Conservation (phyloP, 2,329 filamentous ascomycete genomes). For the Sclerotinia glacialis region DNA sequence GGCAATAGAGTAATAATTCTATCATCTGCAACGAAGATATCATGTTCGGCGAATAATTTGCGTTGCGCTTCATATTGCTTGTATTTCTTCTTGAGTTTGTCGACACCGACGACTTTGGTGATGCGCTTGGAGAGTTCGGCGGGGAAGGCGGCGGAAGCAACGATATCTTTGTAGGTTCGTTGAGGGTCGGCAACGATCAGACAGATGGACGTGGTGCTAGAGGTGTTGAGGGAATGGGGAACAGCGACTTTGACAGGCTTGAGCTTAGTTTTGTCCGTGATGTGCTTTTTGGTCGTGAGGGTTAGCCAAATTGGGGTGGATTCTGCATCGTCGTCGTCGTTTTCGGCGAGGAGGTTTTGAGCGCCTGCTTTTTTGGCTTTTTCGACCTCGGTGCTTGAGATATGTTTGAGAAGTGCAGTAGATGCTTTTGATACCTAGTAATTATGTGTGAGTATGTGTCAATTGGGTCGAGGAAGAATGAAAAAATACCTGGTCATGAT, state of each 20-base stretch:
- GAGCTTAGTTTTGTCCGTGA: constrained; percentile 69
- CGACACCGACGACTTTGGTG: constrained; percentile 73
- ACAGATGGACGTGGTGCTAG: constrained; percentile 69
- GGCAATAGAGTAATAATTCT: constrained; percentile 74
- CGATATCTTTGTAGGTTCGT: constrained; percentile 84
- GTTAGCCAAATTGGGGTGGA: constrained; percentile 59
- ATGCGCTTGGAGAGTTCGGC: constrained; percentile 63
- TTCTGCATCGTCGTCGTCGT: constrained; percentile 44
- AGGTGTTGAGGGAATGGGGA: constrained; percentile 71
- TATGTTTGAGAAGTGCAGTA: constrained; percentile 59
- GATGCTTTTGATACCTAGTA: constrained; percentile 59
- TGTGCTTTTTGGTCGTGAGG: constrained; percentile 63
- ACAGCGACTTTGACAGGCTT: constrained; percentile 81
- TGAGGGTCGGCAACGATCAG: constrained; percentile 80
- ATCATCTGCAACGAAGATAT: constrained; percentile 91
- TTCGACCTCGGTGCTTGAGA: constrained; percentile 52
- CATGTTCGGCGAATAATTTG: constrained; percentile 80
- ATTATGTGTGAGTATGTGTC: constrained; percentile 20
- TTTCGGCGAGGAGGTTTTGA: constrained; percentile 50
- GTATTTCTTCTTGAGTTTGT: constrained; percentile 86
- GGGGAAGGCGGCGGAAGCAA: constrained; percentile 71
- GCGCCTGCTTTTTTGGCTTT: constrained; percentile 47
- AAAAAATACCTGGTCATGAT: constrained; percentile 36
- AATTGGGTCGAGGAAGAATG: not conserved
- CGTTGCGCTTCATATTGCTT: constrained; percentile 83